A percentile compares a stretch with the other conserved stretches of the same genome.
Conservation (phyloP, 2,329 filamentous ascomycete species). For the Teratosphaeriaceae sp. region DNA sequence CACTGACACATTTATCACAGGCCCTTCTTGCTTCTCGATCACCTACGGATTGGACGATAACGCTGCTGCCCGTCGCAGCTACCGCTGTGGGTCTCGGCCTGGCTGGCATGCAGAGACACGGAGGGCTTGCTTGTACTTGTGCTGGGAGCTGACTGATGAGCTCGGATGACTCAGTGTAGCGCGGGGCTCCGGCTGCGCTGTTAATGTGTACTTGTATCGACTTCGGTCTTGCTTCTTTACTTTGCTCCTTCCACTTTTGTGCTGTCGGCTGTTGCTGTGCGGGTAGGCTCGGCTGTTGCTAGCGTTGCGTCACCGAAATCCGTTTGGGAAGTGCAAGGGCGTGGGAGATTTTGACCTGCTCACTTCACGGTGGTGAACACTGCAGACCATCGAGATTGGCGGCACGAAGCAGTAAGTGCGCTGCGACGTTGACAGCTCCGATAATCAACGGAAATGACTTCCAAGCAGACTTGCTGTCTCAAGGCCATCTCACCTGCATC, state of each 20-base stretch:
- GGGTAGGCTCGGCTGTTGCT: not conserved
- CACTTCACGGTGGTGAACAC: no score
- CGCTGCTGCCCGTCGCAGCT: not conserved
- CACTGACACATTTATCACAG: not conserved
- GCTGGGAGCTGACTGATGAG: no score
- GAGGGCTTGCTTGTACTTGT: not conserved
- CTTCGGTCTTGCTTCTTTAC: conserved; percentile 2
- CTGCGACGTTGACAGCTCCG: no score
- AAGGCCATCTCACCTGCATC: no score
- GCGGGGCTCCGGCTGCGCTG: not conserved
- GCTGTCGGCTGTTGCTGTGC: not conserved
- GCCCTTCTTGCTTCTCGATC: not conserved
- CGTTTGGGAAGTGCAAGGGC: no score
- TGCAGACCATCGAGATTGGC: no score
- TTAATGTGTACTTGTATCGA: conserved; percentile 1
- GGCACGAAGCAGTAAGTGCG: no score
- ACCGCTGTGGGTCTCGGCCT: not conserved
- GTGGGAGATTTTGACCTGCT: no score
- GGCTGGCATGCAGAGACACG: not conserved
- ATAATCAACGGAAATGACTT: no score
- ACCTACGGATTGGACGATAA: not conserved
- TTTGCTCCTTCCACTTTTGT: conserved; percentile 1
- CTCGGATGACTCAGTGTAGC: no score
- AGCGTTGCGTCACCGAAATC: no score
- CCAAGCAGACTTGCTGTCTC: no score